Evolutionary conservation across 192 early-diverging fungal species (phyloP).

Genomic region (Globomyces pollinis-pini): DNA sequence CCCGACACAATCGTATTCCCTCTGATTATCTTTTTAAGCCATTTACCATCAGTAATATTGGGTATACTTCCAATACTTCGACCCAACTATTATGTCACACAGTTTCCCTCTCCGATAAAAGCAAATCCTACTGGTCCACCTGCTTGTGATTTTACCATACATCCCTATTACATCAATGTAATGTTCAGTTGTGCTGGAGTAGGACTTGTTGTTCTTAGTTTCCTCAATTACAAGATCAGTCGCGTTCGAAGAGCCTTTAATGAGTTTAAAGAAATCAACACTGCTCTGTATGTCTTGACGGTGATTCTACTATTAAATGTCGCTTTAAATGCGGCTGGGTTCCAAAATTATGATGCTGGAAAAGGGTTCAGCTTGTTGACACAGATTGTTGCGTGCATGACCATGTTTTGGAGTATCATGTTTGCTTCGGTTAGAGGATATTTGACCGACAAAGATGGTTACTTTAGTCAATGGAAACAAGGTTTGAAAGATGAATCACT

Average conservation of each 20-base stretch:
- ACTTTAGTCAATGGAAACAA: slow-evolving; percentile 2
- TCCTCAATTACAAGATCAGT: not conserved
- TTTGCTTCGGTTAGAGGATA: not conserved
- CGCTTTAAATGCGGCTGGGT: not conserved
- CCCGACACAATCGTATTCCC: not conserved
- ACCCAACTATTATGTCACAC: not conserved
- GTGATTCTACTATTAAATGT: not conserved
- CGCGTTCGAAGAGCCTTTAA: slow-evolving; percentile 1
- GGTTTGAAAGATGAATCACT: not conserved
- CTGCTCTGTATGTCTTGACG: not conserved
- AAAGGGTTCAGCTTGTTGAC: not conserved
- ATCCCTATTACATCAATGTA: not conserved
- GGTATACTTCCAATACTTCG: not conserved
- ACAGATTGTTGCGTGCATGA: not conserved
- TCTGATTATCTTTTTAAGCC: not conserved
- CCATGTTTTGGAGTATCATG: not conserved
- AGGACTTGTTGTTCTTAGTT: not conserved
- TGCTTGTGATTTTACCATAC: not conserved
- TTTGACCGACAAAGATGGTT: slow-evolving; percentile 1
- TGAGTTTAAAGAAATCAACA: slow-evolving; percentile 9
- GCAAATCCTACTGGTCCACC: not conserved
- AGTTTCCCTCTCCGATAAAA: not conserved
- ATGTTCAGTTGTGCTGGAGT: not conserved
- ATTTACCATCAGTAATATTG: not conserved
- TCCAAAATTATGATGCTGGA: not conserved